Evolutionary conservation across 2,329 filamentous ascomycete genomes (phyloP), one percentile per base, ranked within the genome.

Genomic region (Fusarium pseudonygamai): DNA sequence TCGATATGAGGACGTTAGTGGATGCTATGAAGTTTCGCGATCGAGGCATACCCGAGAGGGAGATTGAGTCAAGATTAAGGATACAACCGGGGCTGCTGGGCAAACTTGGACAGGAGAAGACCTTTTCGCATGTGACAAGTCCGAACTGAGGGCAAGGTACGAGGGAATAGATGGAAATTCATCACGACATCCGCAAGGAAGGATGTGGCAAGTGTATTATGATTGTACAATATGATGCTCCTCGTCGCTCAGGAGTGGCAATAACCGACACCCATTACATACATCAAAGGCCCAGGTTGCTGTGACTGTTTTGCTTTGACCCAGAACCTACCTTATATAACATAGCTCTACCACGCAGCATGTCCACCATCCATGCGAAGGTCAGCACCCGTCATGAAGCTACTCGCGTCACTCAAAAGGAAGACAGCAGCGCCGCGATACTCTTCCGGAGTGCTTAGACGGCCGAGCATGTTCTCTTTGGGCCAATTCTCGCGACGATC

Each of bases 391-490:
- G 93, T 95, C 91, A 95, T 93, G 84, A 92, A 95, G 72, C 85
- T 85, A 47, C 89, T 91, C 22, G 92, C 90, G 73, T 94, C 92
- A 26, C 89, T 92, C 36, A 92, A 90, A 36, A 95, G 86, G 85
- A 93, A 94, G 69, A 95, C 87, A 6, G 91, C 91, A 3, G 92
- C 91, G 9, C 92, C 92, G 55, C 91, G 88, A 81, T 93, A 93
- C 80, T 95, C 92, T 55, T 90, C 85, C 0, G 92, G 92, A 28
- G 82, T 83, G 78, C 91, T 93, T 67, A 94, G 84, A 39, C 90
- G 87, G 34, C 88, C 90, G 60, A 97, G 86, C 94, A 97, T 96
- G 82, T 97, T 97, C 82, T 96, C 91, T 76, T 88, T 92, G 22
- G 93, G 90, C 95, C 95, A 97, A 68, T 91, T 88, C 32, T 81